Evolutionary conservation across 2,329 filamentous ascomycete species (phyloP), one percentile per base, ranked within the genome.

Genomic region (Talaromyces pinophilus): DNA sequence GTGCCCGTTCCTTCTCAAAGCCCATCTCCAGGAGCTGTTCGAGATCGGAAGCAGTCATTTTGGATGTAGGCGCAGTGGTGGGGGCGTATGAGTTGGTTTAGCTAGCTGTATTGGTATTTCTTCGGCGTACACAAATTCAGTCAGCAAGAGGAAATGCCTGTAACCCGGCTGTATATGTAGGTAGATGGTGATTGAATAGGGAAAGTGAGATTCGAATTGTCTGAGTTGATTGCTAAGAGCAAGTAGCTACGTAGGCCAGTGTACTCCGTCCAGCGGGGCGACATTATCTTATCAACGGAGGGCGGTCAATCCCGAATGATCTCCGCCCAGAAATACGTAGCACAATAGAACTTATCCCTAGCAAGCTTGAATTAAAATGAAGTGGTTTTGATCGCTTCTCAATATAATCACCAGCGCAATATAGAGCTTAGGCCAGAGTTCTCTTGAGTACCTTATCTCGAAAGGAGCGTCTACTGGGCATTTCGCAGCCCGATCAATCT

Each of bases 1-100:
- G 87, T 57, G 92, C 90, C 70, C 92, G 89, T 74, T 92, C 87
- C 73, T 88, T 87, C 70, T 96, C 92, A 75, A 99, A 99, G 79
- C 87, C 87, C 87, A 89, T 89, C 67, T 87, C 86, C 72, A 87
- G 77, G 72, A 90, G 85, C 75, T 84, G 82, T 54, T 88, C 83
- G 44, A 88, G 79, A 74, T 89, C 87, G 66, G 84, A 82, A 5
- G 79, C 74, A 63, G 82, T 71, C 76, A 79, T 79, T 59, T 15
- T 73, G 46, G 33, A 28, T 57, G 48, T 46, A 33, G n/a, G 8
- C 11, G 22, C 10, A 22, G n/a, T 48, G 25, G 6, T 35, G 25
- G 25, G 30, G 25, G 13, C 19, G 30, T 19, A 19, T 33, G 13
- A 28, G 30, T 48, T 42, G 46, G 28, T 17, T 28, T 7, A 19